Percentiles rank a stretch among this genome's conserved stretches.
These are phyloP conservation scores for Monosporozyma servazzii DNA, from an alignment of 805 yeast genomes.

Conservation along the genomic window DNA sequence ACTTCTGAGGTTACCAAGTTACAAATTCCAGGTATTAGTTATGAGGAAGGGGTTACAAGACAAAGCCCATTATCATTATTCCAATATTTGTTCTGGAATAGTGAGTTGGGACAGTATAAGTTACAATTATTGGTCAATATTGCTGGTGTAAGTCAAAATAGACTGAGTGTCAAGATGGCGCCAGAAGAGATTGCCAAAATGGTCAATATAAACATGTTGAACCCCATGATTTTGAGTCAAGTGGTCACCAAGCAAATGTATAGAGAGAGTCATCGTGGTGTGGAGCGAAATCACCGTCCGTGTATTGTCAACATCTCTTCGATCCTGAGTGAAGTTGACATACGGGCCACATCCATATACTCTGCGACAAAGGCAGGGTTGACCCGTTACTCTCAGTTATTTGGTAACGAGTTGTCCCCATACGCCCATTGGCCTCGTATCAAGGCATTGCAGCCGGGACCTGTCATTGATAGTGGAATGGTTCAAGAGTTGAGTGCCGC, in stretches of 20 bases:
- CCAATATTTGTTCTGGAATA: not conserved
- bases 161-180: constrained; percentile 15
- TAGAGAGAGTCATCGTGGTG: constrained; percentile 1
- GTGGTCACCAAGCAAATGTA: constrained; percentile 18
- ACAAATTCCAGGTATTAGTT: not conserved
- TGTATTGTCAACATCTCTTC: constrained; percentile 26
- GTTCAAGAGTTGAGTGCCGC: constrained; percentile 6
- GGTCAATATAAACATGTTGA: constrained; percentile 23
- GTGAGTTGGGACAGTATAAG: not conserved
- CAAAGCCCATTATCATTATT: not conserved
- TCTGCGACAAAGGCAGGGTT: constrained; percentile 28
- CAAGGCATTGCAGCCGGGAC: constrained; percentile 3
- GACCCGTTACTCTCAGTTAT: constrained; percentile 17
- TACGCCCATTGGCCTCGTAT: constrained; percentile 9
- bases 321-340: constrained; percentile 8
- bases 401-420: constrained; percentile 17
- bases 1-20: not conserved
- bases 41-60: not conserved
- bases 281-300: constrained; percentile 3
- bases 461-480: constrained; percentile 26
- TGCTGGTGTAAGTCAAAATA: constrained; percentile 27
- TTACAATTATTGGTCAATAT: constrained; percentile 20
- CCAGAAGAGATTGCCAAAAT: constrained; percentile 11
- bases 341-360: constrained; percentile 27
- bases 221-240: constrained; percentile 20